These are phyloP conservation scores for Cladosporium halotolerans DNA, from an alignment of 2,329 filamentous ascomycete species.

Conservation along the genomic window DNA sequence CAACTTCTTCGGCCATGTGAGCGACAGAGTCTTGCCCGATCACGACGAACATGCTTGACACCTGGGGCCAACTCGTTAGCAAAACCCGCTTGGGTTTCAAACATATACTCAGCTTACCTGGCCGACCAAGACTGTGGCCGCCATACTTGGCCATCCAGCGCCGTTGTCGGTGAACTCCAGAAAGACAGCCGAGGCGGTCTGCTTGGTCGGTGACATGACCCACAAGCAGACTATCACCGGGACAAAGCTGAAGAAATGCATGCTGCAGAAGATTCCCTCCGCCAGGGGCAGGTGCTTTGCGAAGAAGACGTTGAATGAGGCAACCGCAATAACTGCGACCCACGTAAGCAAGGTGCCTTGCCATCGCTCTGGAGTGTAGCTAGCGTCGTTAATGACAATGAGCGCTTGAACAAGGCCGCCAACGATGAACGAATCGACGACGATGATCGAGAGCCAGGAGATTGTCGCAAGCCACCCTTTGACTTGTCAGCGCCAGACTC, in stretches of 20 bases:
- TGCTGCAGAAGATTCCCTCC: slow-evolving; percentile 27
- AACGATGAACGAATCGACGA: slow-evolving; percentile 39
- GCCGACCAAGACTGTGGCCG: slow-evolving; percentile 35
- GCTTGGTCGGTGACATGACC: slow-evolving; percentile 20
- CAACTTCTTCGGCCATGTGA: slow-evolving; percentile 40
- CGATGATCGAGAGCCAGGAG: slow-evolving; percentile 41
- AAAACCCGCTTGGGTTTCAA: slow-evolving; percentile 6
- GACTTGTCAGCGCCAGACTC: not conserved
- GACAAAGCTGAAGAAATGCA: slow-evolving; percentile 29
- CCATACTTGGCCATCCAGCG: slow-evolving; percentile 34
- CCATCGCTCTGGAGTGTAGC: slow-evolving; percentile 18
- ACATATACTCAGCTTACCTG: slow-evolving; percentile 25
- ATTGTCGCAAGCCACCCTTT: slow-evolving; percentile 26
- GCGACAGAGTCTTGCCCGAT: slow-evolving; percentile 33
- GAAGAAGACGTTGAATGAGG: slow-evolving; percentile 26
- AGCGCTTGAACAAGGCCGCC: slow-evolving; percentile 42
- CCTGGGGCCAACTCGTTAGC: not conserved
- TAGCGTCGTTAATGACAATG: slow-evolving; percentile 36
- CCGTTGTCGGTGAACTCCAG: slow-evolving; percentile 33
- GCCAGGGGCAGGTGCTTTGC: slow-evolving; percentile 25
- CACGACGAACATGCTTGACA: slow-evolving; percentile 22
- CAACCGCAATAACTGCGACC: slow-evolving; percentile 17
- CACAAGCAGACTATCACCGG: slow-evolving; percentile 28
- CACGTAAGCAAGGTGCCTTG: slow-evolving; percentile 23
- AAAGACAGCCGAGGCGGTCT: slow-evolving; percentile 21